phyloP scores from a whole-genome alignment of 1,284 basidiomycete species.

The Malassezia vespertilionis region DNA sequence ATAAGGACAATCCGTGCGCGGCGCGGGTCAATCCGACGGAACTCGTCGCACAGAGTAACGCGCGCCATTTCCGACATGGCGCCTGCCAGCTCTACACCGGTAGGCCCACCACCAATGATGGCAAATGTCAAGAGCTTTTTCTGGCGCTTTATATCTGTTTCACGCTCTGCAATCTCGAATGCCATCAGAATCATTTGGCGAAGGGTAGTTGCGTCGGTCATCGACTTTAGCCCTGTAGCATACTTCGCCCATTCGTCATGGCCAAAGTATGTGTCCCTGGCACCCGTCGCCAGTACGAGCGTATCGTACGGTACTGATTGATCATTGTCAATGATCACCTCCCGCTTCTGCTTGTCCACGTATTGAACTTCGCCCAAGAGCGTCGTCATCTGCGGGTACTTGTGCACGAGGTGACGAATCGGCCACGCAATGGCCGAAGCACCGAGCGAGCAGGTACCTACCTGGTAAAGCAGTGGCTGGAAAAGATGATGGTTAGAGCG shows the following conservation, averaged over 20 bases:
- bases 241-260: background rate
- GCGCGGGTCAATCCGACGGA: conserved; percentile 1
- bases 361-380: background rate
- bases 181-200: background rate
- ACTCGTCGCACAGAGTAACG: conserved; percentile 2
- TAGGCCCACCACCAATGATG: conserved; percentile 1
- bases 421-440: conserved; percentile 2
- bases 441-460: background rate
- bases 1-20: background rate
- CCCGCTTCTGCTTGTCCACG: background rate
- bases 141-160: background rate
- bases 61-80: conserved; percentile 1
- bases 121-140: background rate
- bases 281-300: background rate
- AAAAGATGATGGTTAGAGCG: conserved; percentile 1
- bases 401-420: background rate
- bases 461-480: conserved; percentile 4
- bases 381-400: background rate
- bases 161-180: conserved; percentile 3
- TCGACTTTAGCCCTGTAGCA: background rate
- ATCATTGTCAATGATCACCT: background rate
- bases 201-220: conserved; percentile 1
- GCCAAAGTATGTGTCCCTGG: conserved; percentile 1
- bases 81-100: conserved; percentile 3
- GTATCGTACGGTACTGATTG: background rate